Conservation (phyloP, 2,329 filamentous ascomycete genomes). For the Tolypocladium ovalisporum region DNA sequence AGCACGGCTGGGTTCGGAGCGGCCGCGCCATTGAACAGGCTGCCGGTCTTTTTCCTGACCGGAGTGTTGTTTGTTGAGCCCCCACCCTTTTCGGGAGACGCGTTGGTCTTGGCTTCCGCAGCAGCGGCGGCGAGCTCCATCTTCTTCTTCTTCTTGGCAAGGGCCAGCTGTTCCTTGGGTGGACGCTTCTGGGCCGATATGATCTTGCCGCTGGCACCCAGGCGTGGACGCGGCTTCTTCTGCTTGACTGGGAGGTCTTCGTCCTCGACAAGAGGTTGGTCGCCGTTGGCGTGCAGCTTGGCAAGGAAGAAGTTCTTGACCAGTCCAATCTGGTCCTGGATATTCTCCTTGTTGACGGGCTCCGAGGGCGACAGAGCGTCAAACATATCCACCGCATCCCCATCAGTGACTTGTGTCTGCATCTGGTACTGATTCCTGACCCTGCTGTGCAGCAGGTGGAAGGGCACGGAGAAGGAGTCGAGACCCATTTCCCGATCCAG, state of each 20-base stretch:
- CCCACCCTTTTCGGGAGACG: conserved; percentile 21
- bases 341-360: conserved; percentile 66
- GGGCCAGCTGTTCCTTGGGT: conserved; percentile 68
- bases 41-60: conserved; percentile 41
- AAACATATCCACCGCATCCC: conserved; percentile 51
- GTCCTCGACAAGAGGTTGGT: conserved; percentile 81
- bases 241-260: conserved; percentile 92
- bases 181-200: conserved; percentile 74
- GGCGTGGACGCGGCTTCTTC: conserved; percentile 57
- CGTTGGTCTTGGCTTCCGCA: conserved; percentile 32
- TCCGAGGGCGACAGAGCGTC: conserved; percentile 59
- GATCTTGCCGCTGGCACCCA: conserved; percentile 71
- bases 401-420: conserved; percentile 53
- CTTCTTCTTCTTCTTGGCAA: conserved; percentile 84
- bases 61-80: conserved; percentile 27
- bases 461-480: conserved; percentile 77
- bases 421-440: conserved; percentile 78
- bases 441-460: conserved; percentile 86
- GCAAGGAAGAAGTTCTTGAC: conserved; percentile 85
- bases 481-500: conserved; percentile 85
- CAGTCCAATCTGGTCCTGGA: conserved; percentile 73
- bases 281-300: conserved; percentile 72
- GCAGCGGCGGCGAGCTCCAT: conserved; percentile 43
- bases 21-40: conserved; percentile 22
- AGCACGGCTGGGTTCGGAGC: conserved; percentile 27